phyloP scores from a whole-genome alignment of 2,329 filamentous ascomycete species.

The Fusarium mundagurra region DNA sequence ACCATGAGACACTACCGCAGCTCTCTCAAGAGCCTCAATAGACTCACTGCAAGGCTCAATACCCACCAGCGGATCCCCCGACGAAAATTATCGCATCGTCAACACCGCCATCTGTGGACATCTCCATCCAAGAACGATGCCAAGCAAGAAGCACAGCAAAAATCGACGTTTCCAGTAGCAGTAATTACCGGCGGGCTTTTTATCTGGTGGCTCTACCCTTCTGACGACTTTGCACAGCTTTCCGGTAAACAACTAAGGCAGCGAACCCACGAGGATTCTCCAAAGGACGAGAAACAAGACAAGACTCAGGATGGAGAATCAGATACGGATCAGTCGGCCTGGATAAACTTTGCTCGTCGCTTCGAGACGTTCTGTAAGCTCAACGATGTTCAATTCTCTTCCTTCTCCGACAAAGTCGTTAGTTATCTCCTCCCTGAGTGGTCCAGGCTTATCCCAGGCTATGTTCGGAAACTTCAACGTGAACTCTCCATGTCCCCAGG shows the following conservation, averaged over 20 bases:
- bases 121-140: constrained; percentile 23
- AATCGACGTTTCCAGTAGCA: constrained; percentile 45
- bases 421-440: constrained; percentile 83
- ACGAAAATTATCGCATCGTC: constrained; percentile 29
- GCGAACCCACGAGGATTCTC: constrained; percentile 2
- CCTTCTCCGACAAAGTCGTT: constrained; percentile 68
- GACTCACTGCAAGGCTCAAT: constrained; percentile 29
- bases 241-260: constrained; percentile 34
- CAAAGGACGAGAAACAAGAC: constrained; percentile 22
- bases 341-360: constrained; percentile 57
- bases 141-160: constrained; percentile 37
- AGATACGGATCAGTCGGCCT: constrained; percentile 52
- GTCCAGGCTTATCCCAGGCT: constrained; percentile 79
- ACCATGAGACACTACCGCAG: constrained; percentile 39
- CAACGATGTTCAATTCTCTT: constrained; percentile 65
- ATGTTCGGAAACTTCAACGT: constrained; percentile 82
- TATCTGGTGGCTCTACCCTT: constrained; percentile 56
- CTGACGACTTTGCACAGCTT: constrained; percentile 54
- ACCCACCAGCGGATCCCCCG: constrained; percentile 24
- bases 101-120: constrained; percentile 31
- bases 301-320: constrained; percentile 27
- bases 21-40: constrained; percentile 35
- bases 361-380: constrained; percentile 65
- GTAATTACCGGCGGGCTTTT: constrained; percentile 51
- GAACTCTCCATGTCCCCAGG: constrained; percentile 90